Evolutionary conservation across 2,329 filamentous ascomycete species (phyloP), one percentile per base, ranked within the genome.

Genomic region (Fusarium veterinarium): DNA sequence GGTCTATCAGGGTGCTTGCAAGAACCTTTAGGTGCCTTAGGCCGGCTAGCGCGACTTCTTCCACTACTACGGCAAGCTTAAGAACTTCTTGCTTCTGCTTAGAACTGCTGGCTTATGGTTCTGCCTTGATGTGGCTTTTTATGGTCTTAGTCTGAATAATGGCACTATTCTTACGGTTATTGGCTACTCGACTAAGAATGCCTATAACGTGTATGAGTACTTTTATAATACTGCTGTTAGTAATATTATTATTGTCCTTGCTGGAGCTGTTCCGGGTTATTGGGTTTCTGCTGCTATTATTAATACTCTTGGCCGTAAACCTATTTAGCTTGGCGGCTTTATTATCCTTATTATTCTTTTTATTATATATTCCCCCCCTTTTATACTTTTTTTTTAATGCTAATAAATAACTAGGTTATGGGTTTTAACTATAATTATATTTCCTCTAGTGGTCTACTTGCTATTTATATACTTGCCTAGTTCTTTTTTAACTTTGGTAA

Each of bases 31-130:
- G 46, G 84, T 92, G 2, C 91, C 91, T 72, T 92, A 93, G 84
- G 91, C 93, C 41, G 91, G 90, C 73, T 93, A 88, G 86, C 71
- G 77, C 28, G 94, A 96, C 82, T 96, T 96, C 83, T 79, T 85
- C 81, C 81, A 81, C 38, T 91, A 95, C 83, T 95, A 94, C 81
- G 80, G 85, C 64, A 88, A 91, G 78, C 90, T 88, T 85, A 92
- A 90, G 84, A 91, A 95, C 79, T 90, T 88, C 60, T 90, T 91
- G 79, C 87, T 95, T n/a, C 88, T 94, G 1, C 84, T 94, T 46
- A 93, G 93, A n/a, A 95, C 93, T 20, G 92, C 93, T 17, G 91
- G 92, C 44, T 95, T 93, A 5, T 97, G 94, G 93, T 95, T 95
- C 82, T 89, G 93, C 82, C 90, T 93, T 59, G 85, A 85, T 69